Base-by-base conservation (phyloP, 495 filamentous ascomycete species). In the Geoglossum glabrum region DNA sequence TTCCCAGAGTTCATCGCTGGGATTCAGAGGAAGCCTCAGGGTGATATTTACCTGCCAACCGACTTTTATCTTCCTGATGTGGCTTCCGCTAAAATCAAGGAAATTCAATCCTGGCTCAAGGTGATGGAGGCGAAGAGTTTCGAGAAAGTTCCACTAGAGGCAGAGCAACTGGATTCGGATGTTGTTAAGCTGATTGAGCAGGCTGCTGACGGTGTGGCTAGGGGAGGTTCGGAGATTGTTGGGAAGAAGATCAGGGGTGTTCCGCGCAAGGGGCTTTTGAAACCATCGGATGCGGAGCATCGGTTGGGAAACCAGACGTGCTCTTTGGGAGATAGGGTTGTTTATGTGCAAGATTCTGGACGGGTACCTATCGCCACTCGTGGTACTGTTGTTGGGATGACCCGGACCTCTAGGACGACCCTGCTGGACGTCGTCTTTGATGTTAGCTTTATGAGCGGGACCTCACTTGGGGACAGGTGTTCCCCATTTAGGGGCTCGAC, bases 401-500 rank as follows among this genome's bases (percentile, higher is more conserved):
- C 87, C 33, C 79, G 86, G 33, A 95, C 89, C 1, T 69, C 87
- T 21, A 82, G 86, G 38, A 82, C 81, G 13, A 80, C 83, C 25
- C 73, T 95, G 33, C 76, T 99, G 27, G 93, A 99, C 67, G 79
- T 97, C 55, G 81, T 99, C 3, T 97, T 95, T 65, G 93, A 99
- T 65, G 76, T 77, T 19, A 84, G 85, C 2, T 99, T 99, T 68
- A 96, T 99, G 88, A 89, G 86, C 59, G 93, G 90, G 55, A 95
- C 87, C 0, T 88, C 84, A 0, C 76, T 99, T 13, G 82, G 84
- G 58, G 87, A 85, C 26, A 81, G 93, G 26, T 97, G 93, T 68
- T 86, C 87, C n/a, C 85, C 85, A 6, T 97, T 97, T 81, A 81
- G 93, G 38, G 93, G 93, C 40, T 90, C 92, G 66, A 96, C 93